Conservation (phyloP, 257 asterid genomes). For the Ajuga chamaepitys region DNA sequence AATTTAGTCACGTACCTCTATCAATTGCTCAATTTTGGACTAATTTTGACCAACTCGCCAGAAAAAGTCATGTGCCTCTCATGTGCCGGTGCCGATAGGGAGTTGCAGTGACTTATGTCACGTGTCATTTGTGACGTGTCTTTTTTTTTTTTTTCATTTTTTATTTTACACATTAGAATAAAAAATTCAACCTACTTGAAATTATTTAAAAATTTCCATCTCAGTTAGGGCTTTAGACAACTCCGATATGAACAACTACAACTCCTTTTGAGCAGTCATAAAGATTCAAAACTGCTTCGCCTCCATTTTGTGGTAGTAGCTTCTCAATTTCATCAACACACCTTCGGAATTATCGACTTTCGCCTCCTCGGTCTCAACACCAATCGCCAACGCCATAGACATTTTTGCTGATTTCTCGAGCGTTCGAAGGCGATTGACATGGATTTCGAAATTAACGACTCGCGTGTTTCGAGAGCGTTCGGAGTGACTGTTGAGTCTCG, state of each 20-base stretch:
- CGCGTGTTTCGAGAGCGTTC: conserved; percentile 66
- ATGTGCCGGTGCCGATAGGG: too few relatives aligned
- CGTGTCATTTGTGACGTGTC: too few relatives aligned
- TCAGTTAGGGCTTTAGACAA: conserved; percentile 56
- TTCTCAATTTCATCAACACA: conserved; percentile 43
- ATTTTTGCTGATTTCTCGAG: conserved; percentile 32
- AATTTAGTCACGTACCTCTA: too few relatives aligned
- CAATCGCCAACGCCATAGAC: conserved; percentile 24
- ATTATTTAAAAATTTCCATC: too few relatives aligned
- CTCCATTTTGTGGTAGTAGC: conserved; percentile 58
- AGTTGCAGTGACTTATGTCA: too few relatives aligned
- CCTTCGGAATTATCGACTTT: conserved; percentile 73
- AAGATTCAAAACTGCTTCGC: conserved; percentile 68
- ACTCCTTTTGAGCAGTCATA: conserved; percentile 60
- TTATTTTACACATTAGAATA: too few relatives aligned
- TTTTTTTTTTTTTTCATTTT: too few relatives aligned
- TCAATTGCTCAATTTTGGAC: too few relatives aligned
- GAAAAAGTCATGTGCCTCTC: too few relatives aligned
- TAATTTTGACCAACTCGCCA: too few relatives aligned
- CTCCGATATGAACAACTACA: conserved; percentile 54
- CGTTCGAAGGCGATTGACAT: conserved; percentile 41
- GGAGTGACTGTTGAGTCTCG: conserved; percentile 50
- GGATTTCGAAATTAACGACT: conserved; percentile 52
- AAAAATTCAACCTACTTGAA: too few relatives aligned
- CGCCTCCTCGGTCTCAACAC: conserved; percentile 16